Base-by-base conservation (phyloP, 371 early-diverging fungal species). In the Chytridium lagenaria region DNA sequence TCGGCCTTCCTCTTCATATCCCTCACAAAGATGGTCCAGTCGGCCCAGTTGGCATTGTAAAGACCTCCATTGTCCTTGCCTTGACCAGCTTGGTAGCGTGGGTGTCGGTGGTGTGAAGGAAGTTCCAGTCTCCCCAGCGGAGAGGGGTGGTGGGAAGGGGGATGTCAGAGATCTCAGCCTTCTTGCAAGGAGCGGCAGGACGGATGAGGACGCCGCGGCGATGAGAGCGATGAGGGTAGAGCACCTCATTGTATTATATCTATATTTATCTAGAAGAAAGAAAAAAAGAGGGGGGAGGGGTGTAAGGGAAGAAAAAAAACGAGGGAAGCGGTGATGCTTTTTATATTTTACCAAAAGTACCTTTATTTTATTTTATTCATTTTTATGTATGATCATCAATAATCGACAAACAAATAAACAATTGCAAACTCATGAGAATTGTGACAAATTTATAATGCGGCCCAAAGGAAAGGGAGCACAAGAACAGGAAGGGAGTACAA, bases 1-100 rank as follows among this genome's bases (percentile, higher is more conserved):
- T 38, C 68, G 39, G 67, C 70, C 63, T 52, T 50, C 16, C 31
- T 22, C 49, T 68, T 69, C 77, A 69, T 64, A 23, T 38, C 66
- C 2, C 44, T 22, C 40, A 51, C 74, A 70, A 74, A 72, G n/a
- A 72, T 66, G 52, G 76, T 71, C 36, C 66, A 69, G 59, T 76
- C 76, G 69, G 72, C 76, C 63, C 72, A 55, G 67, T 71, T 72
- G 49, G 72, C 76, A 38, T 28, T 26, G 66, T 49, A 71, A 23
- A 67, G 39, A 15, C 69, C 69, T 10, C 52, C 59, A 38, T 63
- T 34, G 34, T 61, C 38, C 28, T n/a, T 26, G 16, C 69, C 72
- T 12, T 69, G 72, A 3, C 76, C 76, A 40, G 37, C 67, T 34
- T 68, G 57, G 50, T 36, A 76, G 30, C 76, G 69, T 76, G 76